Conservation (phyloP, 805 yeast genomes). For the Kregervanrija delftensis region DNA sequence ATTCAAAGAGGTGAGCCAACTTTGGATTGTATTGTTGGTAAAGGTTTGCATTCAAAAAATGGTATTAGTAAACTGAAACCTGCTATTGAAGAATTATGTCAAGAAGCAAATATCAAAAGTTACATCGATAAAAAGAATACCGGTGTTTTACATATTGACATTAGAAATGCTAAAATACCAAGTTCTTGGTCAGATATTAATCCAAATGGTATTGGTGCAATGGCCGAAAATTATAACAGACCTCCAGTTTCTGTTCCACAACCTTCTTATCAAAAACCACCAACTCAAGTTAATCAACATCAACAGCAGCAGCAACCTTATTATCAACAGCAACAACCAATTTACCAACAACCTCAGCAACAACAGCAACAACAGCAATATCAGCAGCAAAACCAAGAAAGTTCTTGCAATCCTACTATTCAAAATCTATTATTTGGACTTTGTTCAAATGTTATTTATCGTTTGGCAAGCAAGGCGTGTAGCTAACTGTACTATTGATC, state of each 20-base stretch:
- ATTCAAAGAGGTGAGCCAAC: conserved; percentile 51
- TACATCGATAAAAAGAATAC: conserved; percentile 63
- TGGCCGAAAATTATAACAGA: conserved; percentile 20
- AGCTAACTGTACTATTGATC: too few relatives aligned
- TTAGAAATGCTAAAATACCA: conserved; percentile 43
- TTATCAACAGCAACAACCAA: conserved; percentile 23
- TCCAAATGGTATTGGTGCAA: conserved; percentile 28
- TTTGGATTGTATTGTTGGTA: conserved; percentile 84
- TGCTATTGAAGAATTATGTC: conserved; percentile 74
- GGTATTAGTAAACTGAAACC: conserved; percentile 88
- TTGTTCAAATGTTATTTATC: too few relatives aligned
- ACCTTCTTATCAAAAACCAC: conserved; percentile 11
- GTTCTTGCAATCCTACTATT: conserved; percentile 10
- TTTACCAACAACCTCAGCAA: conserved; percentile 27
- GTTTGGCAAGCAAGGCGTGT: too few relatives aligned
- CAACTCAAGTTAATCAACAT: conserved; percentile 14
- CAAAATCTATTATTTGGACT: conserved; percentile 5
- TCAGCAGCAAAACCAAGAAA: conserved; percentile 22
- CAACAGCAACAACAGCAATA: conserved; percentile 20
- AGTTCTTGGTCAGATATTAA: conserved; percentile 25
- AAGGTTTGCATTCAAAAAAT: conserved; percentile 76
- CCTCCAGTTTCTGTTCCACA: conserved; percentile 9
- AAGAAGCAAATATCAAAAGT: conserved; percentile 53
- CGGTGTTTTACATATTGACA: conserved; percentile 74
- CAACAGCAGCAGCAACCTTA: conserved; percentile 19